Evolutionary conservation across 2,329 filamentous ascomycete species (phyloP).

Genomic region (Pyricularia sp.): DNA sequence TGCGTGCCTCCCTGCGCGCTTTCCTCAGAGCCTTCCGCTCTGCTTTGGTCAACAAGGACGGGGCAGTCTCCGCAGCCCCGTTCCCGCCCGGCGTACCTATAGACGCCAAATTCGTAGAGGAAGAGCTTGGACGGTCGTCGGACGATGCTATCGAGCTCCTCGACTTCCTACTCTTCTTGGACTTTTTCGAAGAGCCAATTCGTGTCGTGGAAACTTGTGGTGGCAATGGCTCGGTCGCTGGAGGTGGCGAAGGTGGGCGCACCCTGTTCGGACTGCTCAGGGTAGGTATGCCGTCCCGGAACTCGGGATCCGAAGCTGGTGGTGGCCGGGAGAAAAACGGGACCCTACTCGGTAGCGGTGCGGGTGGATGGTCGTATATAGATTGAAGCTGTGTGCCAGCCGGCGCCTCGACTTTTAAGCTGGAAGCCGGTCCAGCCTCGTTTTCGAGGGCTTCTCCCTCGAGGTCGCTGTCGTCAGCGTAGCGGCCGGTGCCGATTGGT

Average conservation of each 20-base stretch:
- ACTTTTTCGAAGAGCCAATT: background rate
- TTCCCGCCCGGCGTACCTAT: background rate
- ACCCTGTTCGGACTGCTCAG: conserved; percentile 5
- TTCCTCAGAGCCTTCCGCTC: conserved; percentile 4
- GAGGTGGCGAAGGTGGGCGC: conserved; percentile 3
- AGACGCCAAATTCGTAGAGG: background rate
- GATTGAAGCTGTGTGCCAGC: background rate
- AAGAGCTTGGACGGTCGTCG: background rate
- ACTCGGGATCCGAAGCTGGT: conserved; percentile 2
- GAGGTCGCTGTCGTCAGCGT: background rate
- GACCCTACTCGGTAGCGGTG: background rate
- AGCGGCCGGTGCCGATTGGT: conserved; percentile 4
- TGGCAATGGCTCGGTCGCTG: background rate
- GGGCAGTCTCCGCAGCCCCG: background rate
- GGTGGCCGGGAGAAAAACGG: background rate
- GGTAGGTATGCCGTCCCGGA: background rate
- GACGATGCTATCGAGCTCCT: background rate
- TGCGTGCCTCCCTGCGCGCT: background rate
- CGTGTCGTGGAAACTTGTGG: background rate
- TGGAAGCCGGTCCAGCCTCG: background rate
- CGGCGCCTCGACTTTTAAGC: background rate
- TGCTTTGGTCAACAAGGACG: background rate
- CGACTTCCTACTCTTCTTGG: background rate
- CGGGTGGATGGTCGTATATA: background rate
- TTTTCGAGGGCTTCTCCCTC: background rate